phyloP scores from a whole-genome alignment of 1,284 basidiomycete genomes.

The Puccinia triticina region DNA sequence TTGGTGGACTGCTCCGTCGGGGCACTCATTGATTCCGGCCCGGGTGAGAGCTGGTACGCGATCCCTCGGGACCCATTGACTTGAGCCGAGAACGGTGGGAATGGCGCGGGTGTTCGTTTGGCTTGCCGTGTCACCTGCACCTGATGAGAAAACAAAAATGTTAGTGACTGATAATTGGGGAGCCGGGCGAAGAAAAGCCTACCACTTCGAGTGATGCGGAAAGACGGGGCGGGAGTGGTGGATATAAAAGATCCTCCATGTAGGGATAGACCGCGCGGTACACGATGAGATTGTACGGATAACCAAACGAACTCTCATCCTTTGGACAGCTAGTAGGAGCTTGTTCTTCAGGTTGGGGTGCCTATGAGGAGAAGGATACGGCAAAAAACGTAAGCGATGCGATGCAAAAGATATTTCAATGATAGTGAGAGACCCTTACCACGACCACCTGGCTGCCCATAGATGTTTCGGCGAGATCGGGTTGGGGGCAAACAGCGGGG shows the following conservation, averaged over 20 bases:
- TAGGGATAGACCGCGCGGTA: slow-evolving; percentile 38
- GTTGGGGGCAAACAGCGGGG: too few species aligned
- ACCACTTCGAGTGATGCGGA: not conserved
- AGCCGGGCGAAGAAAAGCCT: not conserved
- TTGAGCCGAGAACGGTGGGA: slow-evolving; percentile 15
- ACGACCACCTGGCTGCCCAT: too few species aligned
- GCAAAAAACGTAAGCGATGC: not conserved
- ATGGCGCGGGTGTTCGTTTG: not conserved
- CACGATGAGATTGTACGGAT: slow-evolving; percentile 40
- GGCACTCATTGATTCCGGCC: not conserved
- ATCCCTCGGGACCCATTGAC: slow-evolving; percentile 9
- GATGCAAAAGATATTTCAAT: not conserved
- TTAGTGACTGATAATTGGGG: not conserved
- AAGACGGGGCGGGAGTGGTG: not conserved
- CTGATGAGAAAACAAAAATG: not conserved
- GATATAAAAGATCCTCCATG: slow-evolving; percentile 10
- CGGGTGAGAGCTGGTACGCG: slow-evolving; percentile 8
- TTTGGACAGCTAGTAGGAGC: not conserved
- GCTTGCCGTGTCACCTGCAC: slow-evolving; percentile 12
- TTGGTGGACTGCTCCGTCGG: not conserved
- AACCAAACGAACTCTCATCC: not conserved
- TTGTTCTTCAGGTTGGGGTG: slow-evolving; percentile 7
- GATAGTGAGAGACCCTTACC: not conserved
- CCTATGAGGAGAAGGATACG: not conserved
- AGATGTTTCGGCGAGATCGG: not conserved